These are phyloP conservation scores for Leucogyrophana mollusca DNA, from an alignment of 768 basidiomycete genomes.

Conservation along the genomic window DNA sequence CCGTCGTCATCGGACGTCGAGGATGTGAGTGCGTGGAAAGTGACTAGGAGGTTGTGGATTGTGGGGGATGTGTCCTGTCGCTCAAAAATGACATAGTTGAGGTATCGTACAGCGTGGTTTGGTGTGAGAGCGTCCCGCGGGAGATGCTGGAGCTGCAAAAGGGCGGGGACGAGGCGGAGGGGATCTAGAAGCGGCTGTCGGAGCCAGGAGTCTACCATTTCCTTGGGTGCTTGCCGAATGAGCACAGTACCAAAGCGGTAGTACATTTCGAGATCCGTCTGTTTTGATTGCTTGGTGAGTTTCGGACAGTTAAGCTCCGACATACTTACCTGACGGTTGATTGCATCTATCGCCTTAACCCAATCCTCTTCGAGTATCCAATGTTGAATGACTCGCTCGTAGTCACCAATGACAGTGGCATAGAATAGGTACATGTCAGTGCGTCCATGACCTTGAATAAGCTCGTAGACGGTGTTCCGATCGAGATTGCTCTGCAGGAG, in stretches of 20 bases:
- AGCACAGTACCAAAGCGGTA: slow-evolving; percentile 91
- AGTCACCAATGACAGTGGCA: slow-evolving; percentile 80
- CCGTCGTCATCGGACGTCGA: slow-evolving; percentile 66
- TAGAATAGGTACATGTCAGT: slow-evolving; percentile 91
- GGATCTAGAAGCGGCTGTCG: slow-evolving; percentile 80
- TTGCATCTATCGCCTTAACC: slow-evolving; percentile 85
- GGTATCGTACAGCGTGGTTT: slow-evolving; percentile 88
- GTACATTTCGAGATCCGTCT: slow-evolving; percentile 87
- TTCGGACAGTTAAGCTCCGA: slow-evolving; percentile 1
- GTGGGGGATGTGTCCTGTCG: slow-evolving; percentile 79
- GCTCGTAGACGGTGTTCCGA: slow-evolving; percentile 81
- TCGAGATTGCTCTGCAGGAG: slow-evolving; percentile 75
- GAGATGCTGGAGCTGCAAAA: slow-evolving; percentile 76
- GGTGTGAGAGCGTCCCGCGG: slow-evolving; percentile 70
- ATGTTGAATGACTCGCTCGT: slow-evolving; percentile 82
- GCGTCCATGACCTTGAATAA: slow-evolving; percentile 91
- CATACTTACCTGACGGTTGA: slow-evolving; percentile 76
- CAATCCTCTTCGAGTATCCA: slow-evolving; percentile 93
- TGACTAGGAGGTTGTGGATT: slow-evolving; percentile 92
- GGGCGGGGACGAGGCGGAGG: slow-evolving; percentile 82
- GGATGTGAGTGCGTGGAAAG: slow-evolving; percentile 68
- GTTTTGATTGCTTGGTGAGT: slow-evolving; percentile 6
- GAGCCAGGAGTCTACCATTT: slow-evolving; percentile 91
- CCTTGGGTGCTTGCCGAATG: slow-evolving; percentile 82
- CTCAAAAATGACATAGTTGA: slow-evolving; percentile 81